Evolutionary conservation across 2,329 filamentous ascomycete species (phyloP).

Genomic region (Grosmannia serpens): DNA sequence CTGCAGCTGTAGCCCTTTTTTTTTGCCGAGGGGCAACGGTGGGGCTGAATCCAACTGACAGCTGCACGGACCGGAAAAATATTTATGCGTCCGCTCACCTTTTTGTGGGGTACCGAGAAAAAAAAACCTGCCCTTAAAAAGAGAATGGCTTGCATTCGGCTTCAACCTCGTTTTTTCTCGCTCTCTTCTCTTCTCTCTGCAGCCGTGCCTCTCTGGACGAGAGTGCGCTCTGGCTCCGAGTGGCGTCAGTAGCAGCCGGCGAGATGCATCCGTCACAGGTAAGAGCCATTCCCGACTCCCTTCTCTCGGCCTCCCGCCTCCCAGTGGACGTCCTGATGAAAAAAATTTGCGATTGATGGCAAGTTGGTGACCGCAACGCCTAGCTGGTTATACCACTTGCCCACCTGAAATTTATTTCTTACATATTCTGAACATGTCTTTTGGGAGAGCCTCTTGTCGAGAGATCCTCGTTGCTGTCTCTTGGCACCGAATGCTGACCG

Average conservation of each 20-base stretch:
- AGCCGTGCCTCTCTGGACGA: too few relatives aligned
- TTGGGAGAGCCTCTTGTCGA: background rate
- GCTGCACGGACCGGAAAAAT: background rate
- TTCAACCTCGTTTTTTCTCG: background rate
- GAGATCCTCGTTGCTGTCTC: background rate
- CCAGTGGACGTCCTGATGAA: constrained; percentile 50
- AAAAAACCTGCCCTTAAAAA: background rate
- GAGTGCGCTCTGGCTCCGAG: too few relatives aligned
- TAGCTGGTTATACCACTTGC: constrained; percentile 62
- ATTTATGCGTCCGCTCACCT: background rate
- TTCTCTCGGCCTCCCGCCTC: constrained; percentile 8
- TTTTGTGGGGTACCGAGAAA: background rate
- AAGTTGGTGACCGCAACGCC: constrained; percentile 67
- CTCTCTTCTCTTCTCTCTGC: background rate
- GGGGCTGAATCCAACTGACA: background rate
- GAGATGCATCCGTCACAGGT: background rate
- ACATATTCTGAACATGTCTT: constrained; percentile 69
- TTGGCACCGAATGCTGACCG: background rate
- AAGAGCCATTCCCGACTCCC: background rate
- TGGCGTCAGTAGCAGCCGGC: background rate
- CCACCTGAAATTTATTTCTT: constrained; percentile 75
- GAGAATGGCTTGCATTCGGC: background rate
- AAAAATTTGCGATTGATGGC: constrained; percentile 93
- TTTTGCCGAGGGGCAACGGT: background rate
- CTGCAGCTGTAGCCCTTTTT: too few relatives aligned